These are phyloP conservation scores for Talaromyces nanjingensis DNA, from an alignment of 495 filamentous ascomycete genomes.

Conservation along the genomic window DNA sequence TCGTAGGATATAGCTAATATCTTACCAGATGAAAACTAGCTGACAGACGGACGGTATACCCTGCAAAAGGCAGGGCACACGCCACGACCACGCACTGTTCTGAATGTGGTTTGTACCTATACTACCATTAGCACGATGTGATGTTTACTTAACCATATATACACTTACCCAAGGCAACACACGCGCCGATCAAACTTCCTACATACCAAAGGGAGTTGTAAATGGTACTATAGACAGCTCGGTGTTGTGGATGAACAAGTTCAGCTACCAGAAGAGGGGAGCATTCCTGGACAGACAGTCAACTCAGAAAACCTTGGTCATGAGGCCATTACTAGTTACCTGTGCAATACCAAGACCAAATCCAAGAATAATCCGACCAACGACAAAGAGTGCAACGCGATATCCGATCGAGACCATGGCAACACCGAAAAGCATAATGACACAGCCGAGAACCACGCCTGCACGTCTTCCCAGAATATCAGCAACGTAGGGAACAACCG, in stretches of 20 bases:
- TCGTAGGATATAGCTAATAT: neutral
- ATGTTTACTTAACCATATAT: neutral
- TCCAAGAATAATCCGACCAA: constrained; percentile 48
- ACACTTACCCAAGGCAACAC: constrained; percentile 4
- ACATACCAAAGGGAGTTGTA: constrained; percentile 55
- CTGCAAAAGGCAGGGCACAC: constrained; percentile 41
- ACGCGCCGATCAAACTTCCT: constrained; percentile 31
- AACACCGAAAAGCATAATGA: constrained; percentile 46
- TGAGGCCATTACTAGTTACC: neutral
- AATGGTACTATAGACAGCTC: constrained; percentile 56
- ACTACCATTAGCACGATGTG: neutral
- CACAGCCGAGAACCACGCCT: constrained; percentile 54
- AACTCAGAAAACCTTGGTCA: neutral
- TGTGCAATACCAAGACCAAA: constrained; percentile 57
- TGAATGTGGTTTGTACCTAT: constrained; percentile 30
- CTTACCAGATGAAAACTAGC: constrained; percentile 39
- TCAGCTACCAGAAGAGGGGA: constrained; percentile 60
- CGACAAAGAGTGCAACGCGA: constrained; percentile 53
- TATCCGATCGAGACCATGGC: constrained; percentile 34
- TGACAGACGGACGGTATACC: constrained; percentile 38
- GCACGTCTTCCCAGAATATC: constrained; percentile 56
- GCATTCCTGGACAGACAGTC: constrained; percentile 37
- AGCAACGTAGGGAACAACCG: constrained; percentile 54
- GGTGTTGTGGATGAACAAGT: constrained; percentile 59
- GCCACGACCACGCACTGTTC: constrained; percentile 40